Base-by-base conservation (phyloP, 495 filamentous ascomycete genomes). In the Penicillium paxilli region DNA sequence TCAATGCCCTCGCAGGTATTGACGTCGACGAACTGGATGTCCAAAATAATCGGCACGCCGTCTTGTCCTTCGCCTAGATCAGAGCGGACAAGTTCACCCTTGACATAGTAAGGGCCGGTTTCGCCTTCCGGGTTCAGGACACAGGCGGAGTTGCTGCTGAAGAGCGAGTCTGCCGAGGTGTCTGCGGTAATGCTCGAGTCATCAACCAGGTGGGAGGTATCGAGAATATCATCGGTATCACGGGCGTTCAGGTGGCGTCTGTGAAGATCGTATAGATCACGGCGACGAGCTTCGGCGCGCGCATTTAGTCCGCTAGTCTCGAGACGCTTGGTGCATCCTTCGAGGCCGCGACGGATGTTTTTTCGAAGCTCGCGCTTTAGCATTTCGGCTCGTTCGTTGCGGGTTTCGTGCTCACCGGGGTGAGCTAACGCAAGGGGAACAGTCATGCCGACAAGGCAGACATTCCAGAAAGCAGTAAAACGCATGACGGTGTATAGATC, bases 11-110 rank as follows among this genome's bases (percentile, higher is more conserved):
- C 64, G 56, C 79, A 82, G 50, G 64, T 77, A 20, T 60, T 67
- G 30, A 75, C 62, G 47, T 82, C 78, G 21, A 81, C 65, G 59
- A 80, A 74, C 52, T 82, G 80, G 38, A 77, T 58, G 40, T 82
- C 78, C 2, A 82, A 51, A 52, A 78, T 74, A 45, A 81, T 51
- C 1, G 74, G 69, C 4, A 82, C 66, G 17, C 80, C 81, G 8
- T 53, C 56, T 22, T 70, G 58, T 14, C 55, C 64, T 41, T 81
- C 80, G 5, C 62, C 57, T 11, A 83, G 28, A 59, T 82, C 62
- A 17, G 55, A 65, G 35, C 81, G 79, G 62, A 84, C 75, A 8
- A 74, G 64, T 60, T 83, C 71, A 30, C 60, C 57, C 24, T 22
- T 45, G 19, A 59, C 57, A 14, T 50, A 59, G 57, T 30, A 59